phyloP scores from a whole-genome alignment of 352 stramenopile genomes.

The Thalassiosira hispida region DNA sequence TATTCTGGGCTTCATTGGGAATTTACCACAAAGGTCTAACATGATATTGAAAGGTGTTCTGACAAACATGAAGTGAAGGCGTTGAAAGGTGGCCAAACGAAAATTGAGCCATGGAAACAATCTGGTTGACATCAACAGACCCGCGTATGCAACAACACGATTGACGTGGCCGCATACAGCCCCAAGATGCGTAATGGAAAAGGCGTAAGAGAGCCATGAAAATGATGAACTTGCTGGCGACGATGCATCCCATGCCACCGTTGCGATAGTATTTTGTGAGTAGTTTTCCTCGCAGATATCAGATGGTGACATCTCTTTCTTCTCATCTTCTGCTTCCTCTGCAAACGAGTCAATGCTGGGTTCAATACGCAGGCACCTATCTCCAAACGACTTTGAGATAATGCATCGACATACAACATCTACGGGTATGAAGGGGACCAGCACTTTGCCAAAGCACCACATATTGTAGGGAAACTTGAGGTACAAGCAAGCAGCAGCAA shows the following conservation, averaged over 20 bases:
- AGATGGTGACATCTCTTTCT: slow-evolving; percentile 48
- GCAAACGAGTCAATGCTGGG: not conserved
- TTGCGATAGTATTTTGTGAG: slow-evolving; percentile 40
- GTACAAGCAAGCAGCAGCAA: slow-evolving; percentile 81
- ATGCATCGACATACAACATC: slow-evolving; percentile 84
- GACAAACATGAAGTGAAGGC: slow-evolving; percentile 66
- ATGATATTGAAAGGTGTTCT: slow-evolving; percentile 54
- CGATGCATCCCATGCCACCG: slow-evolving; percentile 71
- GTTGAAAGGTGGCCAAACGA: slow-evolving; percentile 44
- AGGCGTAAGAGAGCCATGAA: slow-evolving; percentile 76
- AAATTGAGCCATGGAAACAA: slow-evolving; percentile 65
- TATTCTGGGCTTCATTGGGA: slow-evolving; percentile 31
- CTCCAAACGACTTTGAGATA: slow-evolving; percentile 72
- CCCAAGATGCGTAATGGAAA: slow-evolving; percentile 71
- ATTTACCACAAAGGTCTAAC: slow-evolving; percentile 33
- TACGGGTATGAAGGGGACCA: slow-evolving; percentile 82
- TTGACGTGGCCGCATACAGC: slow-evolving; percentile 66
- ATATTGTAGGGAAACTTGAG: slow-evolving; percentile 81
- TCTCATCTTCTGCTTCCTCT: slow-evolving; percentile 40
- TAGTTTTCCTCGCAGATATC: slow-evolving; percentile 10
- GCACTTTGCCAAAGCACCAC: slow-evolving; percentile 79
- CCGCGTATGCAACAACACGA: slow-evolving; percentile 65
- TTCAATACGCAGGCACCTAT: not conserved
- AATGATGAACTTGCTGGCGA: slow-evolving; percentile 64
- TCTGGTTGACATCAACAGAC: slow-evolving; percentile 65